Percentiles rank a stretch among this genome's conserved stretches.
These are phyloP conservation scores for Cryptococcus wingfieldii DNA, from an alignment of 1,284 basidiomycete species.

Conservation along the genomic window DNA sequence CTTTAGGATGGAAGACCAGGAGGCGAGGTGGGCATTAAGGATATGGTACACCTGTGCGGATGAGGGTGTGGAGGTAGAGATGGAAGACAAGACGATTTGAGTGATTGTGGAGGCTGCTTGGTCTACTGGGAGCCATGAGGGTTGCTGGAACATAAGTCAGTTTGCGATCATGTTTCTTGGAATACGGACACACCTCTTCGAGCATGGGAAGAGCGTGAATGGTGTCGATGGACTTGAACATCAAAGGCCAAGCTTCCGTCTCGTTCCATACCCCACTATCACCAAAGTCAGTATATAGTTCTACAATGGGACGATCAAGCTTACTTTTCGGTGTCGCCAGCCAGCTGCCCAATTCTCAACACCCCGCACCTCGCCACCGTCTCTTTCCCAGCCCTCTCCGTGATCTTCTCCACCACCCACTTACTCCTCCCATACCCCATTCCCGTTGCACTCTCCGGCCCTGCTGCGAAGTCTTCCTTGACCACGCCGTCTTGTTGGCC, in stretches of 20 bases:
- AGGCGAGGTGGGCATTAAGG: constrained; percentile 52
- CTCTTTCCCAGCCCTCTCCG: constrained; percentile 48
- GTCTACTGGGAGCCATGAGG: constrained; percentile 61
- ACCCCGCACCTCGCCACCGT: constrained; percentile 48
- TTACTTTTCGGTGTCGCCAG: constrained; percentile 53
- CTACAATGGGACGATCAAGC: constrained; percentile 2
- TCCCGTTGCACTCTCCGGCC: constrained; percentile 28
- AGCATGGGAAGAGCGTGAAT: constrained; percentile 53
- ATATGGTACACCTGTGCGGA: constrained; percentile 63
- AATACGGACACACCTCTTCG: constrained; percentile 42
- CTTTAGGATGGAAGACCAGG: constrained; percentile 58
- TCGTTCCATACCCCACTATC: constrained; percentile 58
- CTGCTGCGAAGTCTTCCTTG: constrained; percentile 29
- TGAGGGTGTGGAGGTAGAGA: constrained; percentile 14
- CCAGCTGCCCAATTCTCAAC: constrained; percentile 52
- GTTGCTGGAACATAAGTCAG: constrained; percentile 29
- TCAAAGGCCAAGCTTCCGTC: constrained; percentile 55
- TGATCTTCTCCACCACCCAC: constrained; percentile 61
- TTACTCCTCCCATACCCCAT: constrained; percentile 61
- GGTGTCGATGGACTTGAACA: constrained; percentile 50
- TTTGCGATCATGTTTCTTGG: no score
- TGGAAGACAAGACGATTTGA: constrained; percentile 50
- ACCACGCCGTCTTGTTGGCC: constrained; percentile 27
- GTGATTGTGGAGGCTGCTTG: constrained; percentile 55
- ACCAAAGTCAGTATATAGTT: constrained; percentile 13